A percentile compares a stretch with the other conserved stretches of the same genome.
Conservation (phyloP, 2,329 filamentous ascomycete genomes). For the Bisporella sp. region DNA sequence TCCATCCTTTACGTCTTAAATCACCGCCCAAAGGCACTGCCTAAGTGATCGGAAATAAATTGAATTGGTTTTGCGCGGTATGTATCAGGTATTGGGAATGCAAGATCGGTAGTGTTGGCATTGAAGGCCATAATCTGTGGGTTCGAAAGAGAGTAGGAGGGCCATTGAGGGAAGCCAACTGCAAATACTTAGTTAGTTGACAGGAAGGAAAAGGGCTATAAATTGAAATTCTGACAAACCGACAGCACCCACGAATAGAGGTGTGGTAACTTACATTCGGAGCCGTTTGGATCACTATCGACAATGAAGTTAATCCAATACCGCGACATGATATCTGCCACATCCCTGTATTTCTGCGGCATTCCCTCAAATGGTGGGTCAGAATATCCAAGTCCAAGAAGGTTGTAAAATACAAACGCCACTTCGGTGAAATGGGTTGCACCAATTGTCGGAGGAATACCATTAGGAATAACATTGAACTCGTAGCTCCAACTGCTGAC, state of each 20-base stretch:
- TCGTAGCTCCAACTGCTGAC: slow-evolving; percentile 51
- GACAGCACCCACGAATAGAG: neutral
- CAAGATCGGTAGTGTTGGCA: slow-evolving; percentile 32
- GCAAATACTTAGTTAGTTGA: too few relatives aligned
- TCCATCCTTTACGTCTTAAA: too few relatives aligned
- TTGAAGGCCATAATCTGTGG: slow-evolving; percentile 41
- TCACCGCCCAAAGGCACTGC: neutral
- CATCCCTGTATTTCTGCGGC: neutral
- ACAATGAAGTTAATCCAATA: slow-evolving; percentile 6
- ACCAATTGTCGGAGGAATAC: slow-evolving; percentile 33
- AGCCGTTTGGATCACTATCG: neutral
- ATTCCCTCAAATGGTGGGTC: slow-evolving; percentile 1
- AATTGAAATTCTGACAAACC: too few relatives aligned
- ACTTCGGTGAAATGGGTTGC: slow-evolving; percentile 43
- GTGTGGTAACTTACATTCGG: neutral
- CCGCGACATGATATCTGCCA: slow-evolving; percentile 6
- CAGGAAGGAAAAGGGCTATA: too few relatives aligned
- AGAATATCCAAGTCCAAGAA: slow-evolving; percentile 16
- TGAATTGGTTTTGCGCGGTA: neutral
- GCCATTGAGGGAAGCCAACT: slow-evolving; percentile 23
- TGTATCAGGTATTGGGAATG: slow-evolving; percentile 16
- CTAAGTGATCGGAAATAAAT: neutral
- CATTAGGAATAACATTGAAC: slow-evolving; percentile 48
- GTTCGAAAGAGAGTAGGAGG: slow-evolving; percentile 32
- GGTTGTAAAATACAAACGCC: slow-evolving; percentile 28